Evolutionary conservation across 2,329 filamentous ascomycete species (phyloP).

Genomic region (Chlorencoelia australis): DNA sequence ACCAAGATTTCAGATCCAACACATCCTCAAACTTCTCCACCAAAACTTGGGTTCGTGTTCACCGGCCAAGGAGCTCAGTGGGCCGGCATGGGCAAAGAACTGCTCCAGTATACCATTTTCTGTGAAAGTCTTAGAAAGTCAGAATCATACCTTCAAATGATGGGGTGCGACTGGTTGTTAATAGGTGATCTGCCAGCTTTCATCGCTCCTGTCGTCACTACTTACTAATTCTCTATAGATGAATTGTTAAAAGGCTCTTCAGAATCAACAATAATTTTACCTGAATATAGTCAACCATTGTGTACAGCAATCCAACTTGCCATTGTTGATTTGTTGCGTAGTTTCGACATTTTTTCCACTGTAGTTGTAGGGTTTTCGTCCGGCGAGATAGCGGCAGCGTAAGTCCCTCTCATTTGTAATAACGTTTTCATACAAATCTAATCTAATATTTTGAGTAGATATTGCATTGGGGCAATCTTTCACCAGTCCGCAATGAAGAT

Average conservation of each 20-base stretch:
- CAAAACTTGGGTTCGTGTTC: conserved; percentile 7
- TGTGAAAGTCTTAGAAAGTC: not conserved
- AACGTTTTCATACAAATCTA: no score
- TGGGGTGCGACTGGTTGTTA: conserved; percentile 4
- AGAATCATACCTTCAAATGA: not conserved
- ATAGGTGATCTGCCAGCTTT: no score
- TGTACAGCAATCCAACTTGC: conserved; percentile 37
- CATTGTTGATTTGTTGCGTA: conserved; percentile 32
- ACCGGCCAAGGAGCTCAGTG: conserved; percentile 16
- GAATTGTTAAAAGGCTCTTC: no score
- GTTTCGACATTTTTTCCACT: conserved; percentile 30
- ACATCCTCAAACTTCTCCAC: not conserved
- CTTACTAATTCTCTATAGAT: no score
- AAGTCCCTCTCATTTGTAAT: no score
- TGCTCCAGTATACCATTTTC: conserved; percentile 8
- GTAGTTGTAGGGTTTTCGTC: conserved; percentile 34
- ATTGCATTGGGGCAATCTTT: conserved; percentile 22
- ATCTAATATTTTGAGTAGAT: no score
- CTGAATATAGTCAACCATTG: conserved; percentile 34
- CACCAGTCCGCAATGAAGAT: not conserved
- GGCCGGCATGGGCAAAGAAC: conserved; percentile 8
- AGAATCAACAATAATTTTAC: no score
- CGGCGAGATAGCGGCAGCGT: conserved; percentile 36
- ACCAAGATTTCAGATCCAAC: not conserved
- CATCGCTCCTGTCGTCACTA: no score